Evolutionary conservation across 2,329 filamentous ascomycete genomes (phyloP).

Genomic region (Passalora sequoiae): DNA sequence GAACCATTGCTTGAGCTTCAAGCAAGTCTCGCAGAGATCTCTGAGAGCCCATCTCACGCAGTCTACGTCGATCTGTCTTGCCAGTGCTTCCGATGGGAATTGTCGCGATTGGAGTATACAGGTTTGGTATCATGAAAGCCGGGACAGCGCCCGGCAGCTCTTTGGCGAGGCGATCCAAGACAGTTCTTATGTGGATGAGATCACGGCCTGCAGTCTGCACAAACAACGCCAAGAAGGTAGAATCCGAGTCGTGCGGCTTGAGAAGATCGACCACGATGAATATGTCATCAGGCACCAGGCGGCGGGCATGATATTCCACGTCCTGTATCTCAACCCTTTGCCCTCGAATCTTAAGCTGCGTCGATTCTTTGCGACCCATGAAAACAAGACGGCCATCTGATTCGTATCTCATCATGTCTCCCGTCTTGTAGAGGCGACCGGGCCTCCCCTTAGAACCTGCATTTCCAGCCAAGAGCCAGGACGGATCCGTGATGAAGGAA

Average conservation of each 20-base stretch:
- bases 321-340: conserved; percentile 58
- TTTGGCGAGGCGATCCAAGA: conserved; percentile 35
- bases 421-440: conserved; percentile 49
- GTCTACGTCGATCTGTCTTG: conserved; percentile 30
- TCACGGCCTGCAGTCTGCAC: conserved; percentile 6
- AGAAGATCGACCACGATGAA: conserved; percentile 24
- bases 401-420: conserved; percentile 54
- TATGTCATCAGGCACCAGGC: conserved; percentile 28
- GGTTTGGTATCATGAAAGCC: conserved; percentile 10
- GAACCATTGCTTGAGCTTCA: conserved; percentile 4
- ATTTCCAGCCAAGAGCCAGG: background rate
- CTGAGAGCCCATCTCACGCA: conserved; percentile 7
- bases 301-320: conserved; percentile 37
- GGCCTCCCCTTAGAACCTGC: background rate
- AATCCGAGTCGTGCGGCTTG: background rate
- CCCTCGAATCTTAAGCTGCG: conserved; percentile 64
- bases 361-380: conserved; percentile 52
- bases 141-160: conserved; percentile 25
- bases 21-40: conserved; percentile 6
- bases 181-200: conserved; percentile 39
- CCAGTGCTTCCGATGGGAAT: conserved; percentile 44
- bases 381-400: conserved; percentile 52
- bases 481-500: background rate
- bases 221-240: conserved; percentile 6
- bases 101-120: conserved; percentile 32